Evolutionary conservation across 2,329 filamentous ascomycete genomes (phyloP).

Genomic region (Ascochyta clinopodiicola): DNA sequence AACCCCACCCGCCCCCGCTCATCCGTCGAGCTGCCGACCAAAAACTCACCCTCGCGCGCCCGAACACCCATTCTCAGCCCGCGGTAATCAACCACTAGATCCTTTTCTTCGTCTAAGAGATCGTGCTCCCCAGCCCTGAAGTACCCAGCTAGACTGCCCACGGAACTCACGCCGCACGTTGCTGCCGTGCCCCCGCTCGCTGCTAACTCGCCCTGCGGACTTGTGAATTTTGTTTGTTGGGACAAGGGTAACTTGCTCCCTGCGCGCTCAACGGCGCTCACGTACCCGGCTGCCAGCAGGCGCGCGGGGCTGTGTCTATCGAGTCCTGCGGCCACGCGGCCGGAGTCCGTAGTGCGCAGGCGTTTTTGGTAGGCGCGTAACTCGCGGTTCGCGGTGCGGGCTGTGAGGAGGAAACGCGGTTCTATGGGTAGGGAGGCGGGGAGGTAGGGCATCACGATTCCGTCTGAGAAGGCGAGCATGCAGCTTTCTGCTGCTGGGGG

Average conservation of each 20-base stretch:
- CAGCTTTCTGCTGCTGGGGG: conserved; percentile 50
- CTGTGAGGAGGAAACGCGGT: conserved; percentile 49
- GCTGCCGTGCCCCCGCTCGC: conserved; percentile 43
- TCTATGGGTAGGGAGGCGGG: conserved; percentile 43
- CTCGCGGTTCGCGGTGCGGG: conserved; percentile 52
- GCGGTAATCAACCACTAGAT: conserved; percentile 52
- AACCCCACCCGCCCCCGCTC: conserved; percentile 46
- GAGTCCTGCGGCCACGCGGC: conserved; percentile 24
- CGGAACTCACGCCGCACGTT: conserved; percentile 55
- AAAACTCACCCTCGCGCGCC: conserved; percentile 55
- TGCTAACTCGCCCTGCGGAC: conserved; percentile 49
- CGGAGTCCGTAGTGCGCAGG: conserved; percentile 18
- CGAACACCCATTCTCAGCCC: conserved; percentile 49
- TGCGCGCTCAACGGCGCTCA: conserved; percentile 50
- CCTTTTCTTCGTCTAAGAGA: conserved; percentile 25
- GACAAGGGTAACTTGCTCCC: conserved; percentile 43
- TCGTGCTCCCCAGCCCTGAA: conserved; percentile 39
- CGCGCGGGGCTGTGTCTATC: conserved; percentile 48
- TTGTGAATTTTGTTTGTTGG: conserved; percentile 27
- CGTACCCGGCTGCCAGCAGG: conserved; percentile 53
- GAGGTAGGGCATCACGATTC: conserved; percentile 54
- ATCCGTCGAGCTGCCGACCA: conserved; percentile 52
- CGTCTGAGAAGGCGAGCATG: conserved; percentile 58
- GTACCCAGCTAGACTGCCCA: conserved; percentile 47
- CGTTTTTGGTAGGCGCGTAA: conserved; percentile 55